Conservation (phyloP, 148 eudicot species). For the Rhododendron ovatum region DNA sequence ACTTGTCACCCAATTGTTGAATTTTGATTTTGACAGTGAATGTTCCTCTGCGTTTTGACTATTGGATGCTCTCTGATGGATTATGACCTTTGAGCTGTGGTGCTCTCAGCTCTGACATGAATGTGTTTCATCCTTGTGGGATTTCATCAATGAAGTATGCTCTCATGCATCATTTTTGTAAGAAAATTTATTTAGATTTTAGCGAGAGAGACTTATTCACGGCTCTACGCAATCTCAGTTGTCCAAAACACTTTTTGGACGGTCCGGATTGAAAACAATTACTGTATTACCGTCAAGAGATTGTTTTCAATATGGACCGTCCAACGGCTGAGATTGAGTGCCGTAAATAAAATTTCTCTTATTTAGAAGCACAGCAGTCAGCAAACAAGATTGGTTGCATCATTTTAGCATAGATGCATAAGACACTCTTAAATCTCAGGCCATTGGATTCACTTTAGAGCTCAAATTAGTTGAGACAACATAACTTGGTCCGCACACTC, state of each 20-base stretch:
- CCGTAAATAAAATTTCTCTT: too few relatives aligned
- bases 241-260: too few relatives aligned
- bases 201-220: too few relatives aligned
- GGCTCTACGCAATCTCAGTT: too few relatives aligned
- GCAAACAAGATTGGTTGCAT: background rate
- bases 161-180: background rate
- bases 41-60: background rate
- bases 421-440: background rate
- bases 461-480: background rate
- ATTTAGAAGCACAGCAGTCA: background rate
- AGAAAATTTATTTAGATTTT: background rate
- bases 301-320: too few relatives aligned
- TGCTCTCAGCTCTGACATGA: background rate
- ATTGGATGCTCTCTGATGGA: background rate
- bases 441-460: background rate
- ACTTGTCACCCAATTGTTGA: background rate
- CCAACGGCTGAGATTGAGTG: too few relatives aligned
- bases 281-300: too few relatives aligned
- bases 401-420: background rate
- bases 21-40: background rate
- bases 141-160: background rate
- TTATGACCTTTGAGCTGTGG: background rate
- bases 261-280: too few relatives aligned
- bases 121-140: background rate
- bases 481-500: background rate